phyloP scores from a whole-genome alignment of 108 stramenopile genomes.

The Nitzschia palea region DNA sequence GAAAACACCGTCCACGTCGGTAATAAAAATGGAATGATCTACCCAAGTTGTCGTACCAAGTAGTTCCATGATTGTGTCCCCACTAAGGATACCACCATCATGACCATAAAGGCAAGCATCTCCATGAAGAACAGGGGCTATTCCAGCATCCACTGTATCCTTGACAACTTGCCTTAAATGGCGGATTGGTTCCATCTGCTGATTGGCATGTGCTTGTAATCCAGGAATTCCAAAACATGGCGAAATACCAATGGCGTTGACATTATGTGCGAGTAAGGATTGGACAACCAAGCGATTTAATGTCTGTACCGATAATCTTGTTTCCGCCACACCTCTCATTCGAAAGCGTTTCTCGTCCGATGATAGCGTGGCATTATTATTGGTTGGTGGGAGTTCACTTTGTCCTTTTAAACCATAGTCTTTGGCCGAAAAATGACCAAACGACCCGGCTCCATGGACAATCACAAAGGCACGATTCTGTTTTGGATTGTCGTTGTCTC shows the following conservation, averaged over 20 bases:
- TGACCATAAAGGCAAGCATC: constrained; percentile 77
- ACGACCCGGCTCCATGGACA: constrained; percentile 83
- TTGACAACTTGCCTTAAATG: constrained; percentile 35
- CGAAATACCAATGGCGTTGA: constrained; percentile 74
- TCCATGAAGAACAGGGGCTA: constrained; percentile 80
- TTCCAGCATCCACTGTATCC: constrained; percentile 55
- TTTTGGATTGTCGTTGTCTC: no score
- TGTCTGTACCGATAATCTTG: constrained; percentile 63
- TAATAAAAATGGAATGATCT: constrained; percentile 56
- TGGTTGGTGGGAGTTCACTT: constrained; percentile 30
- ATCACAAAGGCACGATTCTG: constrained; percentile 52
- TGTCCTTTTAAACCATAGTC: constrained; percentile 62
- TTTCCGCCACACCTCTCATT: constrained; percentile 53
- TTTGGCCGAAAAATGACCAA: constrained; percentile 78
- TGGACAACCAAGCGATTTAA: constrained; percentile 60
- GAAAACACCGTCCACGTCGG: constrained; percentile 81
- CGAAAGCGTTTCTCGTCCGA: background rate
- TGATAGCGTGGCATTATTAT: background rate
- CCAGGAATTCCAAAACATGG: constrained; percentile 57
- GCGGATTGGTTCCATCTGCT: constrained; percentile 6
- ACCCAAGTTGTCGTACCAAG: constrained; percentile 36
- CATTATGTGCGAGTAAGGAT: constrained; percentile 41
- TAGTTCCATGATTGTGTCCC: constrained; percentile 63
- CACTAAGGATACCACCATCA: constrained; percentile 65
- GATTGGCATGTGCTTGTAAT: constrained; percentile 43